A percentile compares a stretch with the other conserved stretches of the same genome.
These are phyloP conservation scores for Aspergillus sp. DNA, from an alignment of 2,329 filamentous ascomycete species.

Conservation along the genomic window DNA sequence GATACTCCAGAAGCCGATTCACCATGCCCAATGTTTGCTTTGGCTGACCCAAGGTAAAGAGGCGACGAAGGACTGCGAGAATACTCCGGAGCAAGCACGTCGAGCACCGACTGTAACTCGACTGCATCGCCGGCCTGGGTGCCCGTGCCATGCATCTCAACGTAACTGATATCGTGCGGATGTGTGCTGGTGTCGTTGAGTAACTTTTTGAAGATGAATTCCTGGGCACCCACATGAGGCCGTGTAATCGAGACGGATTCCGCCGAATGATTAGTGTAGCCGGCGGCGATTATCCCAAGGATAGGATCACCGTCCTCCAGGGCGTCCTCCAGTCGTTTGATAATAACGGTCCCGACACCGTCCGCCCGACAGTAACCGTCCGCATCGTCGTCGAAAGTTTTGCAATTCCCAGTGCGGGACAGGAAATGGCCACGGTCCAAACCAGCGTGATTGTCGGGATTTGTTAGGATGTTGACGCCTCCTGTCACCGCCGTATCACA, in stretches of 20 bases:
- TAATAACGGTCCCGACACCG: conserved; percentile 68
- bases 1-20: conserved; percentile 59
- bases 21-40: conserved; percentile 64
- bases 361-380: conserved; percentile 83
- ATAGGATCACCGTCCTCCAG: conserved; percentile 67
- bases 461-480: conserved; percentile 73
- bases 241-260: conserved; percentile 81
- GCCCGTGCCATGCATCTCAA: conserved; percentile 88
- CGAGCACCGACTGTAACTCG: conserved; percentile 76
- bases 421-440: conserved; percentile 75
- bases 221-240: conserved; percentile 75
- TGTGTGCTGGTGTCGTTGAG: conserved; percentile 72
- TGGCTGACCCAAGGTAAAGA: conserved; percentile 62
- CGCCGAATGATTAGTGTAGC: conserved; percentile 77
- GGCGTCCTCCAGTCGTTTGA: conserved; percentile 79
- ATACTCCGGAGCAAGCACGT: conserved; percentile 57
- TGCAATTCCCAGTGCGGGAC: conserved; percentile 64
- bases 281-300: conserved; percentile 71
- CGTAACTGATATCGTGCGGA: conserved; percentile 74
- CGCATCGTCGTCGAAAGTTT: conserved; percentile 76
- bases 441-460: conserved; percentile 76
- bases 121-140: conserved; percentile 78
- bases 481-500: conserved; percentile 80
- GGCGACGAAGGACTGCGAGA: conserved; percentile 46
- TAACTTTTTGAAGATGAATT: conserved; percentile 67